A percentile compares a stretch with the other conserved stretches of the same genome.
Evolutionary conservation across 768 basidiomycete species (phyloP).

Genomic region (Collybiopsis confluens): DNA sequence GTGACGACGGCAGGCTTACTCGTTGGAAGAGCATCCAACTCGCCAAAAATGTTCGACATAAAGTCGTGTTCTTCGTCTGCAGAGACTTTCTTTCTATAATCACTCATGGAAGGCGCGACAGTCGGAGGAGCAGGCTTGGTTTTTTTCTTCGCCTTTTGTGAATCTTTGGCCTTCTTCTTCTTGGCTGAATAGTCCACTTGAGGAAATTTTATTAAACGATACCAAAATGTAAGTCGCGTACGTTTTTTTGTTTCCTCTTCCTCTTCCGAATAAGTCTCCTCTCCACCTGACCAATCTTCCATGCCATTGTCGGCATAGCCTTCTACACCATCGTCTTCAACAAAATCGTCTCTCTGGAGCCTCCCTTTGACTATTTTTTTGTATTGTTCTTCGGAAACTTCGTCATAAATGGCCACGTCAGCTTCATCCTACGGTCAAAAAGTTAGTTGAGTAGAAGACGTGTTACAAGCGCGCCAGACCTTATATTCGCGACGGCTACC

Average conservation of each 20-base stretch:
- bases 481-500: constrained; percentile 57
- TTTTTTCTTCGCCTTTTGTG: constrained; percentile 41
- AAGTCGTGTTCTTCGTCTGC: constrained; percentile 85
- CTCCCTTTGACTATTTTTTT: constrained; percentile 77
- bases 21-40: constrained; percentile 38
- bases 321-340: constrained; percentile 86
- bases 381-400: constrained; percentile 89
- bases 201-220: constrained; percentile 2
- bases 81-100: constrained; percentile 74
- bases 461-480: constrained; percentile 30
- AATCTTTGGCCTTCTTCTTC: constrained; percentile 42
- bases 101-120: constrained; percentile 61
- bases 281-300: constrained; percentile 82
- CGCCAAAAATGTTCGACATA: constrained; percentile 76
- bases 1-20: constrained; percentile 4
- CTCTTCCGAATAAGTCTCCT: constrained; percentile 51
- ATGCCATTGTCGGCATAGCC: constrained; percentile 96
- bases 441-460: background rate
- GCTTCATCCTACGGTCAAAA: constrained; percentile 34
- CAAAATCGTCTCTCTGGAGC: constrained; percentile 87
- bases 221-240: constrained; percentile 9
- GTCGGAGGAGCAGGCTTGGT: constrained; percentile 44
- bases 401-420: constrained; percentile 77
- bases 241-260: constrained; percentile 51
- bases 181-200: too few species aligned